These are phyloP conservation scores for Ustilago tritici DNA, from an alignment of 1,284 basidiomycete species.

Conservation along the genomic window DNA sequence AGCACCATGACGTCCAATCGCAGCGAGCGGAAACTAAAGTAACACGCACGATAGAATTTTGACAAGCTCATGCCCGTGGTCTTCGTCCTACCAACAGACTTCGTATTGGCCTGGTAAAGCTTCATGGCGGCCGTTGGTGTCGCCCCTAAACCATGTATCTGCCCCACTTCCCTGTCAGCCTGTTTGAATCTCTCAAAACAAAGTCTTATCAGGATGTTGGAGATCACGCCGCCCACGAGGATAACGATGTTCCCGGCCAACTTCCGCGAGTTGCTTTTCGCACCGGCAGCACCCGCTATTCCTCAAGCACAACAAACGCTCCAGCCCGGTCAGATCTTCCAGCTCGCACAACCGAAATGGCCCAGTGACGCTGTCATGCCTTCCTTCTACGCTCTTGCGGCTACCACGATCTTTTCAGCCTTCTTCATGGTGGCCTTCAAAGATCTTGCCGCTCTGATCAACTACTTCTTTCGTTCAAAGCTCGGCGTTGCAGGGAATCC, in stretches of 20 bases:
- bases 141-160: too few relatives aligned
- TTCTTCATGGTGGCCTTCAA: constrained; percentile 42
- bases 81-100: neutral
- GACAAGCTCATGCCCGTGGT: constrained; percentile 10
- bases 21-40: neutral
- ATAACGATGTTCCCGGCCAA: constrained; percentile 39
- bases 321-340: constrained; percentile 40
- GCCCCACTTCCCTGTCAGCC: too few relatives aligned
- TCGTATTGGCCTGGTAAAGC: neutral
- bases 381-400: constrained; percentile 37
- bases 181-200: too few relatives aligned
- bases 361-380: constrained; percentile 30
- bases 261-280: constrained; percentile 43
- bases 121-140: too few relatives aligned
- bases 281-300: constrained; percentile 20
- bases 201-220: constrained; percentile 24
- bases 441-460: constrained; percentile 39
- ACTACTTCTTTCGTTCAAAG: constrained; percentile 24
- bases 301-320: constrained; percentile 31
- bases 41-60: constrained; percentile 18
- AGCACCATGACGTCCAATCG: constrained; percentile 28
- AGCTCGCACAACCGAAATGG: constrained; percentile 41
- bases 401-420: constrained; percentile 31
- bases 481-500: constrained; percentile 35
- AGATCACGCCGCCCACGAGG: constrained; percentile 31